phyloP scores from a whole-genome alignment of 208 protist species.

The Leptomonas seymouri region DNA sequence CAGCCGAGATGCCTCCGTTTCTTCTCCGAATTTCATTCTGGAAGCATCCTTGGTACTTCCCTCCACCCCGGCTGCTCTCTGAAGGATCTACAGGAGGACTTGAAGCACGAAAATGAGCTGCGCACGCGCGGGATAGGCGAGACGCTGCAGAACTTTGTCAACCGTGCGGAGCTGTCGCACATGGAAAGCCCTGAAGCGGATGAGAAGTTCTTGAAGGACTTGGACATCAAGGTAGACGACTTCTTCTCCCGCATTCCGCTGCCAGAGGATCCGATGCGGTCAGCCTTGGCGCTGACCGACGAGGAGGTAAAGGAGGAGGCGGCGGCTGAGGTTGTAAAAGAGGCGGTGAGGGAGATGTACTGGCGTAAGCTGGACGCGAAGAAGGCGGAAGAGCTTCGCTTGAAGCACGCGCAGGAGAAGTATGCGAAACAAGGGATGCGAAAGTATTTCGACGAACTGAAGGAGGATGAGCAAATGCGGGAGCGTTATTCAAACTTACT shows the following conservation, averaged over 20 bases:
- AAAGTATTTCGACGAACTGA: conserved; percentile 29
- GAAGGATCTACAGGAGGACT: conserved; percentile 60
- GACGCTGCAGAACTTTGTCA: conserved; percentile 54
- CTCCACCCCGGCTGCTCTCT: conserved; percentile 46
- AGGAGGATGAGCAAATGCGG: conserved; percentile 12
- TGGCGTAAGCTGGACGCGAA: conserved; percentile 54
- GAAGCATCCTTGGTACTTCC: conserved; percentile 53
- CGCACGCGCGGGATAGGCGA: conserved; percentile 51
- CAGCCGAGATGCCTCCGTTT: conserved; percentile 1
- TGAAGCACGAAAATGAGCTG: conserved; percentile 56
- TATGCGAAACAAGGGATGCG: conserved; percentile 28
- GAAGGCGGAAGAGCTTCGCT: conserved; percentile 66
- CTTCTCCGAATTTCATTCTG: conserved; percentile 21
- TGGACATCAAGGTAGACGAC: conserved; percentile 58
- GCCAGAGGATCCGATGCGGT: conserved; percentile 80
- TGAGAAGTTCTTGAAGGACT: conserved; percentile 44
- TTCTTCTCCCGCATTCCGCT: conserved; percentile 77
- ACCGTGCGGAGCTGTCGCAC: conserved; percentile 69
- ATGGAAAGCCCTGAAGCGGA: conserved; percentile 88
- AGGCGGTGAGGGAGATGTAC: conserved; percentile 84
- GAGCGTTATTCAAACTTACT: conserved; percentile 1
- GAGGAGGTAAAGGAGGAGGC: conserved; percentile 74
- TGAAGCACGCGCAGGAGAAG: conserved; percentile 64
- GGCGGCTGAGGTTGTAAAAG: conserved; percentile 67
- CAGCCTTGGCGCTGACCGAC: conserved; percentile 68